Evolutionary conservation across 2,329 filamentous ascomycete genomes (phyloP).

Genomic region (Ophiocordyceps robertsii): DNA sequence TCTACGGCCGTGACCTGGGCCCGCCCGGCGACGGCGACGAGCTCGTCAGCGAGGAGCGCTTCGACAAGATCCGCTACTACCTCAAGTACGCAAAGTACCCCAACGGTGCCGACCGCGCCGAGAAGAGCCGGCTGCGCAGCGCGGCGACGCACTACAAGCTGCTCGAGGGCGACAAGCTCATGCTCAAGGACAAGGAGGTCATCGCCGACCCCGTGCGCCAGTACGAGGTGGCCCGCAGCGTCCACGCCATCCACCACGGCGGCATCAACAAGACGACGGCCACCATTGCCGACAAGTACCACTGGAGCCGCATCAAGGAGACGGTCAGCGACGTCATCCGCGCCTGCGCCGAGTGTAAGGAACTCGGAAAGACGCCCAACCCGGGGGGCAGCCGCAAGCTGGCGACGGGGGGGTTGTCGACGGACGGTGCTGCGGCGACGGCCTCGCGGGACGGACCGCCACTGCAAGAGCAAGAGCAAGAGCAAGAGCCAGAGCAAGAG

Average conservation of each 20-base stretch:
- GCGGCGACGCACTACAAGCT: conserved; percentile 94
- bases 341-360: conserved; percentile 83
- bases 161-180: conserved; percentile 62
- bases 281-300: conserved; percentile 82
- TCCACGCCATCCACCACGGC: conserved; percentile 66
- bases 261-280: conserved; percentile 98
- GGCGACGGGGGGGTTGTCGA: background rate
- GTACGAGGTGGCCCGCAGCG: conserved; percentile 71
- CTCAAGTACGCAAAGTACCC: conserved; percentile 91
- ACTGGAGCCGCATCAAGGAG: conserved; percentile 97
- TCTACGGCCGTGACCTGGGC: conserved; percentile 55
- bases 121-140: conserved; percentile 87
- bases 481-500: no score
- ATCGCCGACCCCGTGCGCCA: conserved; percentile 81
- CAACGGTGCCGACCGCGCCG: conserved; percentile 80
- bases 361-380: conserved; percentile 46
- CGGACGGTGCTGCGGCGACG: background rate
- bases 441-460: background rate
- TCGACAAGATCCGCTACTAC: conserved; percentile 98
- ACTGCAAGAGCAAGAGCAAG: conserved; percentile 1
- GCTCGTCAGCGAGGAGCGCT: conserved; percentile 85
- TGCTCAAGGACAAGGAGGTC: conserved; percentile 97
- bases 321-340: conserved; percentile 91
- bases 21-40: conserved; percentile 57
- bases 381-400: conserved; percentile 10